Evolutionary conservation across 192 early-diverging fungal species (phyloP).

Genomic region (Powellomyces hirtus): DNA sequence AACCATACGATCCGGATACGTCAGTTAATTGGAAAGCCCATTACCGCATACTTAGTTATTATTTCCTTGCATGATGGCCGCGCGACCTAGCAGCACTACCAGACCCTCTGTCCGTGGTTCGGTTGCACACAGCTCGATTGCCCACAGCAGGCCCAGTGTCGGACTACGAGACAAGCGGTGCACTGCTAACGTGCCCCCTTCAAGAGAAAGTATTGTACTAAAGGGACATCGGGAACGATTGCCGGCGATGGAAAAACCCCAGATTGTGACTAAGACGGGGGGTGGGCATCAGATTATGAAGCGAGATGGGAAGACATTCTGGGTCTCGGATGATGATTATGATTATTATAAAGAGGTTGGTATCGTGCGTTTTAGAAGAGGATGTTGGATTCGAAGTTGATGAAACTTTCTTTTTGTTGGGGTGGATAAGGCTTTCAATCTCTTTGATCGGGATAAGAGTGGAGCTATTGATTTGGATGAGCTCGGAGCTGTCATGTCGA

Average conservation of each 20-base stretch:
- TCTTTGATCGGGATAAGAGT: slow-evolving; percentile 45
- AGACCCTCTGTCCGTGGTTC: too few species aligned
- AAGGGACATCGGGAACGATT: too few species aligned
- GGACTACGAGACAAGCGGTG: too few species aligned
- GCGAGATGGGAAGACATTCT: slow-evolving; percentile 13
- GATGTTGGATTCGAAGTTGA: background rate
- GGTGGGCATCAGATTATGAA: slow-evolving; percentile 6
- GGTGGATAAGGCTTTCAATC: slow-evolving; percentile 36
- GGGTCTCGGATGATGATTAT: slow-evolving; percentile 27
- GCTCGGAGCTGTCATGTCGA: slow-evolving; percentile 37
- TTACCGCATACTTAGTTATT: too few species aligned
- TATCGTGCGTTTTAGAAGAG: background rate
- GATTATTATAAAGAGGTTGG: slow-evolving; percentile 28
- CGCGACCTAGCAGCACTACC: too few species aligned
- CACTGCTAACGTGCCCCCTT: too few species aligned
- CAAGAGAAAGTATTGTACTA: too few species aligned
- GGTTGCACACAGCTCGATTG: too few species aligned
- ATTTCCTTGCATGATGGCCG: too few species aligned
- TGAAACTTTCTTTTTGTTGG: slow-evolving; percentile 26
- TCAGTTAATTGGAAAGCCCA: too few species aligned
- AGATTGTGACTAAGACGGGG: slow-evolving; percentile 1
- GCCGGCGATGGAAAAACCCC: slow-evolving; percentile 6
- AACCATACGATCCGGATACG: too few species aligned
- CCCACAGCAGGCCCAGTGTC: too few species aligned
- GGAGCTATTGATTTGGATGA: slow-evolving; percentile 47